Percentiles rank a stretch among this genome's conserved stretches.
Conservation (phyloP, 1,284 basidiomycete species). For the Moesziomyces parantarcticus region DNA sequence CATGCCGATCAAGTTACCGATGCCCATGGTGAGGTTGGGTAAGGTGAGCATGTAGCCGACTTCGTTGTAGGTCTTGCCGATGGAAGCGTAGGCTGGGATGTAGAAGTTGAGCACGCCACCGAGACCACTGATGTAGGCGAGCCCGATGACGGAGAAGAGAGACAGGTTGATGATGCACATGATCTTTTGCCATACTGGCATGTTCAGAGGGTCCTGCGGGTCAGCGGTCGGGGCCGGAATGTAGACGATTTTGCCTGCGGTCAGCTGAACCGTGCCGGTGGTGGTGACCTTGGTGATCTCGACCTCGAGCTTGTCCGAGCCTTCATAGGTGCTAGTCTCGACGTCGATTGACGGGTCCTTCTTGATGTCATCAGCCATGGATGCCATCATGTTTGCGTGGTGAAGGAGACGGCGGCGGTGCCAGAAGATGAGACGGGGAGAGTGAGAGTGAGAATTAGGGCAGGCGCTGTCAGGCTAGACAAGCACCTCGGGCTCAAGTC, state of each 20-base stretch:
- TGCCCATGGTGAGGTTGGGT: conserved; percentile 21
- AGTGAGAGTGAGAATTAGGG: neutral
- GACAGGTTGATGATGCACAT: conserved; percentile 10
- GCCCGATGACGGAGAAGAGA: conserved; percentile 16
- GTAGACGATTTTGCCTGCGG: conserved; percentile 16
- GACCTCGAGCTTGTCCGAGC: conserved; percentile 12
- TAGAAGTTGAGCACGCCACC: conserved; percentile 18
- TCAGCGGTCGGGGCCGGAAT: conserved; percentile 13
- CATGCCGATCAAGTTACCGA: conserved; percentile 19
- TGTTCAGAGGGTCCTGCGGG: conserved; percentile 17
- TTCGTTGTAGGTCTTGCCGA: conserved; percentile 15
- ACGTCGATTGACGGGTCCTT: conserved; percentile 3
- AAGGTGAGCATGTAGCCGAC: conserved; percentile 17
- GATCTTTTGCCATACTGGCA: conserved; percentile 16
- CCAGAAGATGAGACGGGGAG: neutral
- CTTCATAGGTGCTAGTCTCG: conserved; percentile 9
- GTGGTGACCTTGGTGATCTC: conserved; percentile 7
- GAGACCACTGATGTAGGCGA: conserved; percentile 14
- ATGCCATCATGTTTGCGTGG: neutral
- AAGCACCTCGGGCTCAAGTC: conserved; percentile 5
- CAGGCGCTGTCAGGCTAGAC: neutral
- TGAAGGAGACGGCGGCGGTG: neutral
- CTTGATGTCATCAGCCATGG: conserved; percentile 12
- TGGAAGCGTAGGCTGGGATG: conserved; percentile 15
- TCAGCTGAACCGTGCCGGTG: conserved; percentile 15